These are phyloP conservation scores for Trichosporon inkin DNA, from an alignment of 1,284 basidiomycete genomes.

Conservation along the genomic window DNA sequence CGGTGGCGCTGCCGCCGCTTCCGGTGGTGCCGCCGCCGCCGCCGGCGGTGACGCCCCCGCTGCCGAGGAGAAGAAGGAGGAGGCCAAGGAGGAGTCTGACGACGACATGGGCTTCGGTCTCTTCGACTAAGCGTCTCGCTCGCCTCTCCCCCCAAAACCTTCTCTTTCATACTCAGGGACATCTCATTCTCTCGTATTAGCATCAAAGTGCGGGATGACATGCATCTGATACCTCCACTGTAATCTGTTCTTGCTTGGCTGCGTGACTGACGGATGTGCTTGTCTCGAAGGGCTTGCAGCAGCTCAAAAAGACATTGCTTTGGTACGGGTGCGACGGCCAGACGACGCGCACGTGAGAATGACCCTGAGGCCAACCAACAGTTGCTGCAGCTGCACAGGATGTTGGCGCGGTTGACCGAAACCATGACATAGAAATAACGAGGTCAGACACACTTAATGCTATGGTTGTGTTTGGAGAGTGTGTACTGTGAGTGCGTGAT, in stretches of 20 bases:
- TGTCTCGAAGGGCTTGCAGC: too few relatives aligned
- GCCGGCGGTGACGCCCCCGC: constrained; percentile 62
- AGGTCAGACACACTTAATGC: constrained; percentile 1
- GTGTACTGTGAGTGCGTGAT: background rate
- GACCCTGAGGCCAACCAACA: too few relatives aligned
- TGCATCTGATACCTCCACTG: constrained; percentile 6
- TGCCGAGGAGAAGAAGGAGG: constrained; percentile 62
- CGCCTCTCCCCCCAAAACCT: background rate
- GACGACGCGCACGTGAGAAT: too few relatives aligned
- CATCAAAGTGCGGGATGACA: constrained; percentile 8
- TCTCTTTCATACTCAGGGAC: background rate
- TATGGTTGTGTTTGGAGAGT: background rate
- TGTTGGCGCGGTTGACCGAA: background rate
- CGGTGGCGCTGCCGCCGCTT: constrained; percentile 44
- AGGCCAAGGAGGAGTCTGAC: constrained; percentile 54
- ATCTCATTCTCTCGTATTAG: background rate
- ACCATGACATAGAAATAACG: background rate
- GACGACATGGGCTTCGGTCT: constrained; percentile 72
- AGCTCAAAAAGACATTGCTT: too few relatives aligned
- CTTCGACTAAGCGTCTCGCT: constrained; percentile 67
- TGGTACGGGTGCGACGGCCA: too few relatives aligned
- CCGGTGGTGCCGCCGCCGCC: constrained; percentile 53
- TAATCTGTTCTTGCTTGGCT: background rate
- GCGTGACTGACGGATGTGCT: background rate
- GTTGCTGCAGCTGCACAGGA: too few relatives aligned